phyloP scores from a whole-genome alignment of 1,284 basidiomycete species.

The Laetiporus sulphureus region DNA sequence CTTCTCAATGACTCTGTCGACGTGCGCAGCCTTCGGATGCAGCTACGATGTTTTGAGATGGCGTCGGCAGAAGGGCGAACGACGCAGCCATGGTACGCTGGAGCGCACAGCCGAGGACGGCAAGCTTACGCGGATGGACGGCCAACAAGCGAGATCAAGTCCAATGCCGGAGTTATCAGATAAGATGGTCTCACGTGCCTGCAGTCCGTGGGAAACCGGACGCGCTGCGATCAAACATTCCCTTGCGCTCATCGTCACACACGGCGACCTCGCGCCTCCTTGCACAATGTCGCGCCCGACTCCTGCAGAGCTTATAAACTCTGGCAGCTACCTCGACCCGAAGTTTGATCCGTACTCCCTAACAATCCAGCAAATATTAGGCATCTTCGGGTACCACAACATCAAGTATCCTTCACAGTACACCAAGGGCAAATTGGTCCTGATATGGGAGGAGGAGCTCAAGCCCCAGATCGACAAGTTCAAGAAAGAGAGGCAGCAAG shows the following conservation, averaged over 20 bases:
- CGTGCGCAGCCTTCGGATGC: no score
- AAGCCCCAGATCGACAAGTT: conserved; percentile 54
- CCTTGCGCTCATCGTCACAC: conserved; percentile 16
- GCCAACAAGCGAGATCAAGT: no score
- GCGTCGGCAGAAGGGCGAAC: no score
- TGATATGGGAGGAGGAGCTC: conserved; percentile 75
- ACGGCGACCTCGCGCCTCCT: conserved; percentile 16
- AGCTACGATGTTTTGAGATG: no score
- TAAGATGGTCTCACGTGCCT: background rate
- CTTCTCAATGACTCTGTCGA: no score
- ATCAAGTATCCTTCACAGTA: conserved; percentile 72
- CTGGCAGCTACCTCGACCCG: conserved; percentile 77
- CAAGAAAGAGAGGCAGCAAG: conserved; percentile 59
- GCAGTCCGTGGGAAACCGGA: conserved; percentile 17
- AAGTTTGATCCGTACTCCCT: conserved; percentile 79
- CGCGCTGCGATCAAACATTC: conserved; percentile 18
- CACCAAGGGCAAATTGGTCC: conserved; percentile 83
- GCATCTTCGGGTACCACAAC: conserved; percentile 79
- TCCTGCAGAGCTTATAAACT: conserved; percentile 60
- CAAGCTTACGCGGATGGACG: no score
- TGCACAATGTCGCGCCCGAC: conserved; percentile 65
- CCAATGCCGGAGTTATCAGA: background rate
- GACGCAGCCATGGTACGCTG: no score
- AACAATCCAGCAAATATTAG: conserved; percentile 77
- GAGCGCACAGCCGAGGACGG: no score